Evolutionary conservation across 2,329 filamentous ascomycete genomes (phyloP).

Genomic region (Penicillium sp.): DNA sequence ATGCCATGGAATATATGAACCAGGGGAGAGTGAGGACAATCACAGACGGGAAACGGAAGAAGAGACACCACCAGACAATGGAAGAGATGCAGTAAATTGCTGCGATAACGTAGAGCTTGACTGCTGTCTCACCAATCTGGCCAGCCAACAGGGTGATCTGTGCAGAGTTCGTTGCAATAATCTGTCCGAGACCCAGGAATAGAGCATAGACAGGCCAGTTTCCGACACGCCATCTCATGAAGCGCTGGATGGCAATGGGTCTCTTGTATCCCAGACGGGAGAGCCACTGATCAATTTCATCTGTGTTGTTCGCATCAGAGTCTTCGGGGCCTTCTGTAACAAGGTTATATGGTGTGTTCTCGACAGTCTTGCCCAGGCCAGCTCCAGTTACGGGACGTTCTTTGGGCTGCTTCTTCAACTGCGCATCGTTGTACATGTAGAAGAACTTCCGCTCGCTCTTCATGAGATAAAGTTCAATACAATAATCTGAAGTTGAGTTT

Average conservation of each 20-base stretch:
- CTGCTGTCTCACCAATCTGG: constrained; percentile 59
- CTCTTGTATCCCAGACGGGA: constrained; percentile 52
- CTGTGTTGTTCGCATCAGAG: constrained; percentile 39
- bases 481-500: constrained; percentile 59
- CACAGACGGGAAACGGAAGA: constrained; percentile 58
- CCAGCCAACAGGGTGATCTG: constrained; percentile 67
- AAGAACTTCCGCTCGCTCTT: constrained; percentile 69
- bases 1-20: constrained; percentile 62
- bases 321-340: constrained; percentile 23
- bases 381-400: constrained; percentile 36
- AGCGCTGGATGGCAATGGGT: constrained; percentile 56
- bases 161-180: constrained; percentile 65
- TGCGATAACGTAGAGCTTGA: constrained; percentile 61
- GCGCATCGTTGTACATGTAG: constrained; percentile 56
- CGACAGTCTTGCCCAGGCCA: constrained; percentile 41
- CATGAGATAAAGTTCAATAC: constrained; percentile 64
- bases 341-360: constrained; percentile 33
- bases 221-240: constrained; percentile 57
- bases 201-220: constrained; percentile 65
- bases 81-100: constrained; percentile 60
- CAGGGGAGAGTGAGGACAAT: constrained; percentile 61
- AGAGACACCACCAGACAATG: constrained; percentile 62
- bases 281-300: constrained; percentile 35
- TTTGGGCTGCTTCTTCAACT: constrained; percentile 52
- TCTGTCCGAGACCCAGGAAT: constrained; percentile 61